Percentiles rank a stretch among this genome's conserved stretches.
These are phyloP conservation scores for Tetrastigma voinierianum DNA, from an alignment of 164 flowering plant genomes.

Conservation along the genomic window DNA sequence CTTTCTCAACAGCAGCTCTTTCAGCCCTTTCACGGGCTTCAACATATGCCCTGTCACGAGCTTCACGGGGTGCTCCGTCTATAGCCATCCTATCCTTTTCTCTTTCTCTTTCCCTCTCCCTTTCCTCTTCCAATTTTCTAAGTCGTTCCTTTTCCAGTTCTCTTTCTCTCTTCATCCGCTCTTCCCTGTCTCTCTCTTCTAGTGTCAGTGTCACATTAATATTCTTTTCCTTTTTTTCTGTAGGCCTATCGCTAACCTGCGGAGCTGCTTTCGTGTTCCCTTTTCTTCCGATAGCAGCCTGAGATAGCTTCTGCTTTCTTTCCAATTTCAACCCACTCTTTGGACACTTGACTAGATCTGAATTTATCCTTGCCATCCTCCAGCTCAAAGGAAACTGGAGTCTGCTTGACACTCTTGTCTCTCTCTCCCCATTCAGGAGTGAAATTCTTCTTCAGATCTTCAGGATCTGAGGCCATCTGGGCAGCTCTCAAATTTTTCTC, in stretches of 20 bases:
- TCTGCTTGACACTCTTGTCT: not conserved
- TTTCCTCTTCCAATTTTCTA: conserved; percentile 54
- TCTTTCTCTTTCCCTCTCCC: conserved; percentile 65
- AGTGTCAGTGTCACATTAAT: conserved; percentile 9
- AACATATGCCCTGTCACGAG: conserved; percentile 33
- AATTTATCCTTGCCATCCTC: conserved; percentile 23
- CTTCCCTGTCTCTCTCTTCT: conserved; percentile 37
- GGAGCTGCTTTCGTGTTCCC: conserved; percentile 18
- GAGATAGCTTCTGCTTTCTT: conserved; percentile 28
- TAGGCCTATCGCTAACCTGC: conserved; percentile 22
- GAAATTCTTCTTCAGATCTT: too few species aligned
- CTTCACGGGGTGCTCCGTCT: conserved; percentile 38
- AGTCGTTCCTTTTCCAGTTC: conserved; percentile 38
- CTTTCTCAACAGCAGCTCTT: conserved; percentile 40
- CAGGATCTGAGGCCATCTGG: too few species aligned
- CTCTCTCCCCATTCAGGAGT: too few species aligned
- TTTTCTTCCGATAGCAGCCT: conserved; percentile 25
- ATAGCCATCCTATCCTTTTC: conserved; percentile 71
- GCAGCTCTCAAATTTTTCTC: not conserved
- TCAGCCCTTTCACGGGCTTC: conserved; percentile 40
- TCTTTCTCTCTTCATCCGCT: conserved; percentile 34
- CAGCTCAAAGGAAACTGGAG: conserved; percentile 10
- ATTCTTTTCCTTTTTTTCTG: conserved; percentile 32
- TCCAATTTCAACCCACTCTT: conserved; percentile 25
- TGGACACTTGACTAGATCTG: conserved; percentile 17